These are phyloP conservation scores for Pichia inconspicua DNA, from an alignment of 1,139 yeast genomes.

Conservation along the genomic window DNA sequence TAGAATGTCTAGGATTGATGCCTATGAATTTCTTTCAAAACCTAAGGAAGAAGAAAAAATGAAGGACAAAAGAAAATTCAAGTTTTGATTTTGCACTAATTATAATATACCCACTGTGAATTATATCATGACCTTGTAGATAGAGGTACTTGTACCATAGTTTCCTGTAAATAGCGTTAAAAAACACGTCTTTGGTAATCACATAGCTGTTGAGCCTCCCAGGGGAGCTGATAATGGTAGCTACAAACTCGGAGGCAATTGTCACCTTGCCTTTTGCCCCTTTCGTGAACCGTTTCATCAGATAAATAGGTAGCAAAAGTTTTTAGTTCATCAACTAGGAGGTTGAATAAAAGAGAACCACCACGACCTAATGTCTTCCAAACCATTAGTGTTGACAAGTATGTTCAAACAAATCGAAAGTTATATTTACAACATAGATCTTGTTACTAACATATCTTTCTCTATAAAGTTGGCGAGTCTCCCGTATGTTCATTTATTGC, in stretches of 20 bases:
- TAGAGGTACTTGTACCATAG: neutral
- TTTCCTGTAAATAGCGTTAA: neutral
- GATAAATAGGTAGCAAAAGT: neutral
- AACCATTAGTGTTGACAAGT: neutral
- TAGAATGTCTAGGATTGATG: conserved; percentile 22
- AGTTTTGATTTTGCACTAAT: conserved; percentile 4
- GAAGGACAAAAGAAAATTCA: conserved; percentile 16
- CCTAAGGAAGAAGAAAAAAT: conserved; percentile 21
- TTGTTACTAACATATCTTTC: neutral
- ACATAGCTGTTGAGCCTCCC: neutral
- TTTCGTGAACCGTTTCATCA: neutral
- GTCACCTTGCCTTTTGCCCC: neutral
- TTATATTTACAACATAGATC: neutral
- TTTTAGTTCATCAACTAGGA: too few relatives aligned
- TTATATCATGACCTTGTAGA: conserved; percentile 8
- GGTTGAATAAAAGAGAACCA: neutral
- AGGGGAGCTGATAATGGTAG: neutral
- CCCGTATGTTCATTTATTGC: conserved; percentile 17
- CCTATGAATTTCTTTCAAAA: conserved; percentile 20
- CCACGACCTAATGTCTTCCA: neutral
- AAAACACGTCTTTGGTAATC: too few relatives aligned
- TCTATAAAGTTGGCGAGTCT: conserved; percentile 17
- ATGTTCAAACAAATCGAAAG: neutral
- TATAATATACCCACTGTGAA: neutral
- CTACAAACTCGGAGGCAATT: neutral